Evolutionary conservation across 805 yeast species (phyloP).

Genomic region (Candida khao-thaluensis): DNA sequence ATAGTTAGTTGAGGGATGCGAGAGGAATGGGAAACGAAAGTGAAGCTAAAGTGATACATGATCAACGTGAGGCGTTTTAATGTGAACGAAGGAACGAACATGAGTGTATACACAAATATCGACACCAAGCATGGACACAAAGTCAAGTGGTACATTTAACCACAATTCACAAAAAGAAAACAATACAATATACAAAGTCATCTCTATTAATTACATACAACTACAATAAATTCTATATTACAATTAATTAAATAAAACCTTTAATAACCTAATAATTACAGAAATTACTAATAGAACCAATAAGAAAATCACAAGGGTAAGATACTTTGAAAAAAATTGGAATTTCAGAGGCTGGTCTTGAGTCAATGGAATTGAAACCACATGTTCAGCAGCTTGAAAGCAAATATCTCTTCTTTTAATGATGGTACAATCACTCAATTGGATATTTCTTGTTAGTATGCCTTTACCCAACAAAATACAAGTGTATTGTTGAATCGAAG

Average conservation of each 20-base stretch:
- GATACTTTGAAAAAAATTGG: conserved; percentile 24
- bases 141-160: no score
- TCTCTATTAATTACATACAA: no score
- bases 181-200: no score
- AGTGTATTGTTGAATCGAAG: conserved; percentile 36
- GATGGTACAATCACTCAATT: conserved; percentile 28
- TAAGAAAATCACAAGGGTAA: conserved; percentile 23
- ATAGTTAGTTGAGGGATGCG: no score
- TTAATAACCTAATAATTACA: conserved; percentile 27
- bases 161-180: no score
- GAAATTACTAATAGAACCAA: conserved; percentile 24
- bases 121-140: no score
- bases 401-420: conserved; percentile 39
- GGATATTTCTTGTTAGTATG: conserved; percentile 35
- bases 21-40: no score
- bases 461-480: conserved; percentile 39
- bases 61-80: no score
- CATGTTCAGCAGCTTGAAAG: conserved; percentile 41
- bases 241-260: conserved; percentile 4
- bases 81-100: no score
- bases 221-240: no score
- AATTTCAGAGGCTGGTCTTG: conserved; percentile 28
- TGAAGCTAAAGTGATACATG: no score
- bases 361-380: conserved; percentile 41
- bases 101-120: no score